Percentiles rank a stretch among this genome's conserved stretches.
Conservation (phyloP, 2,329 filamentous ascomycete genomes). For the Phyllosticta capitalensis region DNA sequence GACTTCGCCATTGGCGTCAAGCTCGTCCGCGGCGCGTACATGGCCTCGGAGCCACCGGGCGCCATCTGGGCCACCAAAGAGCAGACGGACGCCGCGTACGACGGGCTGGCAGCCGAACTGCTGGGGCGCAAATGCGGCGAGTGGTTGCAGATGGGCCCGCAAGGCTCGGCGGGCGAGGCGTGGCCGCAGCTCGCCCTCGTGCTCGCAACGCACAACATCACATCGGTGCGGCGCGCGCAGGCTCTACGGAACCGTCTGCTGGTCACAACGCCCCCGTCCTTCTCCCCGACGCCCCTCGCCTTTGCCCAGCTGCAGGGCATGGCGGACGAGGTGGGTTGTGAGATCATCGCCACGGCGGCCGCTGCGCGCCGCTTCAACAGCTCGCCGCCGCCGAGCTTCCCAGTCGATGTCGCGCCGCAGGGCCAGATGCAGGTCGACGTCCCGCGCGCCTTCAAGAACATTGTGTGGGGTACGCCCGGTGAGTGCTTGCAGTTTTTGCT, state of each 20-base stretch:
- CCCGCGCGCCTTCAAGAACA: slow-evolving; percentile 35
- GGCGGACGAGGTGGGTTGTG: slow-evolving; percentile 79
- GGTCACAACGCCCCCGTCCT: slow-evolving; percentile 19
- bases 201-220: slow-evolving; percentile 73
- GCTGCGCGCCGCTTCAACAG: slow-evolving; percentile 44
- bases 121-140: slow-evolving; percentile 33
- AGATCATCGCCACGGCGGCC: slow-evolving; percentile 31
- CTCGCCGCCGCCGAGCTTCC: neutral
- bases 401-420: neutral
- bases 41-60: slow-evolving; percentile 39
- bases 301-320: slow-evolving; percentile 88
- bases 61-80: slow-evolving; percentile 46
- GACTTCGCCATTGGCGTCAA: slow-evolving; percentile 47
- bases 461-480: slow-evolving; percentile 46
- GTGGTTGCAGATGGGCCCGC: slow-evolving; percentile 42
- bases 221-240: slow-evolving; percentile 47
- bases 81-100: slow-evolving; percentile 54
- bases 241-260: slow-evolving; percentile 39
- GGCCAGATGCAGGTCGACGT: slow-evolving; percentile 18
- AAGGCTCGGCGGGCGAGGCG: slow-evolving; percentile 28
- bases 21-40: slow-evolving; percentile 49
- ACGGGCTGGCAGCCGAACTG: slow-evolving; percentile 56
- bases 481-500: slow-evolving; percentile 74
- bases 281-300: slow-evolving; percentile 30
- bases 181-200: slow-evolving; percentile 49